phyloP scores from a whole-genome alignment of 768 basidiomycete species.

The Cystofilobasidium bisporidii region DNA sequence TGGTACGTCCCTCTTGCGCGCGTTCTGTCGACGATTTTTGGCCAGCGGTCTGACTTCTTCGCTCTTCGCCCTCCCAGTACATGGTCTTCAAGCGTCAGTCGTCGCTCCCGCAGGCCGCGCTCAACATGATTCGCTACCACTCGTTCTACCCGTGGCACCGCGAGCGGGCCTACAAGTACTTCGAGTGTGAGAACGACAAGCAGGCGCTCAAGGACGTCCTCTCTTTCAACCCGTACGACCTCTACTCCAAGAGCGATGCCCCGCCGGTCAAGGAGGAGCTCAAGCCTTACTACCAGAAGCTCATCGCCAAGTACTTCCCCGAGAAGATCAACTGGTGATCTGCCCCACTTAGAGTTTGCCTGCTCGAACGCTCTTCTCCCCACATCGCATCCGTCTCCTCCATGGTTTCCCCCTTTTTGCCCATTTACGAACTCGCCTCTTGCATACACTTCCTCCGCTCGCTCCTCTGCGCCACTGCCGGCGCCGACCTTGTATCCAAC shows the following conservation, averaged over 20 bases:
- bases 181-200: constrained; percentile 57
- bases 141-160: constrained; percentile 88
- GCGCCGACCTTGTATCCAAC: too few species aligned
- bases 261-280: constrained; percentile 50
- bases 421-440: too few species aligned
- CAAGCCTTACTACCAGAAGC: constrained; percentile 66
- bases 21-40: too few species aligned
- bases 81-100: constrained; percentile 73
- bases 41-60: constrained; percentile 27
- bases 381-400: too few species aligned
- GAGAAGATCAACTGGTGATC: constrained; percentile 75
- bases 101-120: constrained; percentile 64
- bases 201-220: constrained; percentile 32
- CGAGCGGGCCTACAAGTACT: constrained; percentile 70
- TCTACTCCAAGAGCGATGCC: constrained; percentile 74
- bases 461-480: too few species aligned
- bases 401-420: too few species aligned
- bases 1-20: constrained; percentile 24
- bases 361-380: too few species aligned
- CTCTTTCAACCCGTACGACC: constrained; percentile 30
- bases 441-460: too few species aligned
- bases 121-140: constrained; percentile 90
- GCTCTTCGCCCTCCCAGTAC: constrained; percentile 55
- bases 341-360: too few species aligned
- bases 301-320: constrained; percentile 82